Evolutionary conservation across 768 basidiomycete species (phyloP), one percentile per base, ranked within the genome.

Genomic region (Macrocybe gigantea): DNA sequence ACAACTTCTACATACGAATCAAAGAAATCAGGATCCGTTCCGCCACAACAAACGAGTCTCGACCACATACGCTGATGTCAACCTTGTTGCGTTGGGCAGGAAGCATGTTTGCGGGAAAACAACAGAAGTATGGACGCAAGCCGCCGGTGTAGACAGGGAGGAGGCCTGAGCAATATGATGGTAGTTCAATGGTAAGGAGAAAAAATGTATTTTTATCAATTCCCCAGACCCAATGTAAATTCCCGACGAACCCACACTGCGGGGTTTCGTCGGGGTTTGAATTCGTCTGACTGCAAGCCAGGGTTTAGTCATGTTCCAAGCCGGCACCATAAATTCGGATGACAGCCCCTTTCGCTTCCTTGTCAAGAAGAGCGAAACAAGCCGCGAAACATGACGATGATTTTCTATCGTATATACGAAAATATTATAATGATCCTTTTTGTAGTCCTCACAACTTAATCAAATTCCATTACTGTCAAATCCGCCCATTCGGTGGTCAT

Each of bases 61-160:
- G 37, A 30, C 22, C 49, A 69, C 88, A 62, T 61, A 94, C 93
- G 69, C 85, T 91, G 69, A 95, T 78, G 73, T 96, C 94, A 70
- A 95, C 76, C 78, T 96, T 95, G 71, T 94, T 93, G 66, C 85
- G 85, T 69, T 77, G 79, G 50, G 75, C 73, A 42, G 90, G 87
- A 46, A 82, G 78, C 87, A 93, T 91, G 56, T 22, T 22, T 22
- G 22, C 22, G 22, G 22, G 22, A 22, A 22, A 22, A 22, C 22
- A 22, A 22, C 22, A 22, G 22, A 22, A 22, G 56, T 56, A 51
- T 49, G 49, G 49, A 52, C 34, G 44, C 53, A 49, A 53, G 55
- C 47, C 55, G 54, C 49, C 56, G 53, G 60, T 60, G 60, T 54
- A 60, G 59, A 54, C 54, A 56, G 51, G 52, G 51, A 49, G 52